Percentiles rank a stretch among this genome's conserved stretches.
Evolutionary conservation across 805 yeast species (phyloP).

Genomic region (Isabelozyma heimii): DNA sequence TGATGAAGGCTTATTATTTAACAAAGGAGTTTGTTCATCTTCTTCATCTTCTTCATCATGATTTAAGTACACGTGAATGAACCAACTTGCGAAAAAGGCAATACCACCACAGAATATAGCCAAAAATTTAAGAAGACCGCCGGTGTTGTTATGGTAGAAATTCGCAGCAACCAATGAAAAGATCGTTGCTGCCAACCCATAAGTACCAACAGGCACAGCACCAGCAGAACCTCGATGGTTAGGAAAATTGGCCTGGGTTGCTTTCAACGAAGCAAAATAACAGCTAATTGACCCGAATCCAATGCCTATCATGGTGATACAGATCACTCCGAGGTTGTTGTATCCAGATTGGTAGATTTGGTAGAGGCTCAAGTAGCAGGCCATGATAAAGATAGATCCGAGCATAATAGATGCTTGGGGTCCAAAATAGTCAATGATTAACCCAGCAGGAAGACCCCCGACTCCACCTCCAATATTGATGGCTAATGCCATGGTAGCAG

Average conservation of each 20-base stretch:
- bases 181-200: constrained; percentile 68
- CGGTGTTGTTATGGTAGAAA: constrained; percentile 51
- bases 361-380: constrained; percentile 54
- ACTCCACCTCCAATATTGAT: constrained; percentile 63
- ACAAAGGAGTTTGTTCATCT: neutral
- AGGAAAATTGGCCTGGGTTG: constrained; percentile 65
- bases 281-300: constrained; percentile 68
- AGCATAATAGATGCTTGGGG: constrained; percentile 50
- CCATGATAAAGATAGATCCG: constrained; percentile 54
- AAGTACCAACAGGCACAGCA: constrained; percentile 64
- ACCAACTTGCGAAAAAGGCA: constrained; percentile 44
- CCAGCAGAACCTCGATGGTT: constrained; percentile 68
- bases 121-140: constrained; percentile 54
- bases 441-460: constrained; percentile 72
- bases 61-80: constrained; percentile 36
- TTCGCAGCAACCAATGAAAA: constrained; percentile 57
- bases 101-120: constrained; percentile 48
- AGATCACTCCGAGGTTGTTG: constrained; percentile 40
- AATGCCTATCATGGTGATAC: constrained; percentile 49
- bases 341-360: constrained; percentile 41
- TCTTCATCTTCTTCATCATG: constrained; percentile 19
- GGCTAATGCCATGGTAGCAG: constrained; percentile 64
- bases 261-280: constrained; percentile 56
- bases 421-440: constrained; percentile 60
- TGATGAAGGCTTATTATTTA: neutral